phyloP scores from a whole-genome alignment of 495 filamentous ascomycete genomes.

The Lichina pygmaea region DNA sequence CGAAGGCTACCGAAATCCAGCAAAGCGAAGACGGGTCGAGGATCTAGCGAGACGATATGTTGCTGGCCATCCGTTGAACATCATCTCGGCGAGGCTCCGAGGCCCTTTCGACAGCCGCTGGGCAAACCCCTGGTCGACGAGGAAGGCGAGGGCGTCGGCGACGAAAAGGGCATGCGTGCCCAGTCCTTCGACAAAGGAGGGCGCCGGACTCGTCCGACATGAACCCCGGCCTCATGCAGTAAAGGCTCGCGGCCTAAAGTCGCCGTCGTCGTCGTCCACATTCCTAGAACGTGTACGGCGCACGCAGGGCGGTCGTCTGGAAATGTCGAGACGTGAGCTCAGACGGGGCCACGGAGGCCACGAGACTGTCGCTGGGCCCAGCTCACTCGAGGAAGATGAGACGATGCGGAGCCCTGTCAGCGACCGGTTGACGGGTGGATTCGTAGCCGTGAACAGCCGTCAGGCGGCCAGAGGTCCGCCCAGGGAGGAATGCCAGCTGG shows the following conservation, averaged over 20 bases:
- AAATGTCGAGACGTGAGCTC: no score
- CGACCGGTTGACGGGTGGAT: no score
- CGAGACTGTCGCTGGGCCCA: no score
- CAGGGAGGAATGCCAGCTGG: no score
- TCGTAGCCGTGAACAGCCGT: no score
- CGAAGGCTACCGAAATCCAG: conserved; percentile 16
- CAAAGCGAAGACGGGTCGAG: conserved; percentile 30
- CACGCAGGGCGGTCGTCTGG: no score
- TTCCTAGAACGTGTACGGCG: no score
- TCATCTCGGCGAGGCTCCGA: conserved; percentile 31
- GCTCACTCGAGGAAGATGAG: no score
- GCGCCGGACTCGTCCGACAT: background rate
- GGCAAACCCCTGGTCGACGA: conserved; percentile 31
- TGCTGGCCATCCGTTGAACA: conserved; percentile 24
- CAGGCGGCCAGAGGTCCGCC: no score
- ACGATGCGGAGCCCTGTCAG: no score
- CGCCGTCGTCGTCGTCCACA: no score
- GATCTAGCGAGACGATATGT: conserved; percentile 29
- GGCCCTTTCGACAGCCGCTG: conserved; percentile 38
- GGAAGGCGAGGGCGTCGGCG: background rate
- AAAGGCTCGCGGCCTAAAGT: background rate
- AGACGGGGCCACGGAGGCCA: no score
- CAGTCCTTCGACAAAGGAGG: background rate
- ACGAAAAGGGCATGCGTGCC: background rate
- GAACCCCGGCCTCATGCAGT: background rate